Evolutionary conservation across 225 moss, liverwort and hornwort species (phyloP).

Genomic region (Rhytidiadelphus loreus): DNA sequence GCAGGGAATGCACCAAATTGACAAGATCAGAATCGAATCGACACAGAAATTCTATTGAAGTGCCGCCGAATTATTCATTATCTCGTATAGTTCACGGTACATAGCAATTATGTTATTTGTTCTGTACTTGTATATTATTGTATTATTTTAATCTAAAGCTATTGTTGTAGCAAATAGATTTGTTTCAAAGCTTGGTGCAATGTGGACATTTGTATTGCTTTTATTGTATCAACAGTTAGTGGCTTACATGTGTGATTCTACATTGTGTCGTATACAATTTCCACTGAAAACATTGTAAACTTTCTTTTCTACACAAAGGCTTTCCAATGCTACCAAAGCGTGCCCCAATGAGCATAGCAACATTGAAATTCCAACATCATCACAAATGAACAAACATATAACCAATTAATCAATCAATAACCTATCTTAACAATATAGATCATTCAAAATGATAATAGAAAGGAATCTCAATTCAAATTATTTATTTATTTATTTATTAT

Average conservation of each 20-base stretch:
- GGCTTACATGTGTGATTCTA: too few species aligned
- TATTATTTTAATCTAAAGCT: not conserved
- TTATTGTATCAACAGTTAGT: too few species aligned
- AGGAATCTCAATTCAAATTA: too few species aligned
- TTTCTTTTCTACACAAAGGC: not conserved
- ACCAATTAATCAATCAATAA: not conserved
- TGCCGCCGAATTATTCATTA: not conserved
- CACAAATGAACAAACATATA: not conserved
- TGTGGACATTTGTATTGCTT: not conserved
- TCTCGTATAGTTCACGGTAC: not conserved
- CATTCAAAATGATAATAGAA: not conserved
- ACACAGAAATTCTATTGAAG: not conserved
- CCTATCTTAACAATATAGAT: not conserved
- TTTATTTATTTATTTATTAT: not conserved
- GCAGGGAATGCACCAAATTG: not conserved
- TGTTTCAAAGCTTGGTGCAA: not conserved
- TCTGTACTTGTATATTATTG: not conserved
- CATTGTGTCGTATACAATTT: too few species aligned
- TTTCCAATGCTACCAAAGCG: fast-evolving
- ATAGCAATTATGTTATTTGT: not conserved
- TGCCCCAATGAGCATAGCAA: fast-evolving
- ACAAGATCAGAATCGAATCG: not conserved
- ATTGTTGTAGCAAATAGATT: not conserved
- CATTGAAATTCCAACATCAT: not conserved
- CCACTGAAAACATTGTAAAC: fast-evolving